Conservation (phyloP, 1,284 basidiomycete species). For the Rhodotorula sp. region DNA sequence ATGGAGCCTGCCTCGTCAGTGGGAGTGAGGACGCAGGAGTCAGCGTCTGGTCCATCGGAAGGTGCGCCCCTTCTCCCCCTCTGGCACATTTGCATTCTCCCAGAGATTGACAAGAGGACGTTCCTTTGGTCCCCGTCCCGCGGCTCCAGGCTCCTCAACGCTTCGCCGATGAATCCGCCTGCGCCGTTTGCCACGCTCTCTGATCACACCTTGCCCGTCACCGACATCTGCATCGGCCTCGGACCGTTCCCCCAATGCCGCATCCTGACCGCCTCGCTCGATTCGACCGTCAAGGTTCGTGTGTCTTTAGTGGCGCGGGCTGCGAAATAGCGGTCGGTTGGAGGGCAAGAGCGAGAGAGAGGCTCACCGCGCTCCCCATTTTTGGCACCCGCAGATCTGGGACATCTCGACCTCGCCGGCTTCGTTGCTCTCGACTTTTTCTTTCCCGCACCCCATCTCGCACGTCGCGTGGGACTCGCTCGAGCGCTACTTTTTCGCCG, state of each 20-base stretch:
- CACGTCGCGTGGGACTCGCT: slow-evolving; percentile 76
- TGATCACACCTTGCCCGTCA: slow-evolving; percentile 88
- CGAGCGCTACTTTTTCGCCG: slow-evolving; percentile 85
- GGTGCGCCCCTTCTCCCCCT: slow-evolving; percentile 54
- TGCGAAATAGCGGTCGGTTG: too few species aligned
- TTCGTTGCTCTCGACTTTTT: slow-evolving; percentile 43
- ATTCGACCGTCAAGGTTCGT: slow-evolving; percentile 85
- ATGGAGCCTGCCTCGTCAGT: slow-evolving; percentile 75
- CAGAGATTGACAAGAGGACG: background rate
- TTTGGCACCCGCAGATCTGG: slow-evolving; percentile 35
- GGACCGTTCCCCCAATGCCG: slow-evolving; percentile 71
- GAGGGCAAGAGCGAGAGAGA: background rate
- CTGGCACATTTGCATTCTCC: too few species aligned
- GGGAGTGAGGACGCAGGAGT: slow-evolving; percentile 86
- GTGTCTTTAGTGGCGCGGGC: too few species aligned
- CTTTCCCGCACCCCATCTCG: slow-evolving; percentile 56
- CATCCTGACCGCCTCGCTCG: slow-evolving; percentile 76
- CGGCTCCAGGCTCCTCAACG: slow-evolving; percentile 33
- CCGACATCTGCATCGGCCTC: slow-evolving; percentile 73
- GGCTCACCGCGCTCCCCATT: background rate
- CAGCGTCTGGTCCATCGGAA: slow-evolving; percentile 83
- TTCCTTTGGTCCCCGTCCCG: too few species aligned
- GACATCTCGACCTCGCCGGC: slow-evolving; percentile 30
- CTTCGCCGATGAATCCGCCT: slow-evolving; percentile 51
- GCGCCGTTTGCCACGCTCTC: slow-evolving; percentile 76